phyloP scores from a whole-genome alignment of 805 yeast genomes.

The Metschnikowia chrysomelidarum region DNA sequence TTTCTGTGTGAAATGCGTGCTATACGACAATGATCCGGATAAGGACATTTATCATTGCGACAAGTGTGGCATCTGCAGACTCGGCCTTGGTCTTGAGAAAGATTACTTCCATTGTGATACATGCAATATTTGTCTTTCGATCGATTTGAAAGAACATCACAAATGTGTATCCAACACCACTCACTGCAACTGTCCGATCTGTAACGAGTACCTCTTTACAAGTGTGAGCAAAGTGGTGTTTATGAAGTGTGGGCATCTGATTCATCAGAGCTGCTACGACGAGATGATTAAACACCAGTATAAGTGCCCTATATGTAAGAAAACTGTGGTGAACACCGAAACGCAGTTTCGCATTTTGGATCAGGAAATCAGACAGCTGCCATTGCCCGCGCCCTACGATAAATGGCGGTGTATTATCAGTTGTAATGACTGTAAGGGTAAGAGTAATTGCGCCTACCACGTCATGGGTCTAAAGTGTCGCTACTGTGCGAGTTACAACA shows the following conservation, averaged over 20 bases:
- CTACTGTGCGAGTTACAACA: constrained; percentile 84
- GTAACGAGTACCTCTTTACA: constrained; percentile 87
- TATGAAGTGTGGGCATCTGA: constrained; percentile 93
- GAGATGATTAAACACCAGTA: constrained; percentile 80
- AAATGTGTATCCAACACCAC: constrained; percentile 84
- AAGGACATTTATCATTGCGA: constrained; percentile 90
- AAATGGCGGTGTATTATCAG: constrained; percentile 72
- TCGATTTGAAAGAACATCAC: constrained; percentile 74
- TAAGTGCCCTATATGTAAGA: constrained; percentile 88
- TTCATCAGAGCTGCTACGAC: constrained; percentile 80
- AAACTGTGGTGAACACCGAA: constrained; percentile 83
- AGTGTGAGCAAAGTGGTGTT: constrained; percentile 81
- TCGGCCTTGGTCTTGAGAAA: constrained; percentile 83
- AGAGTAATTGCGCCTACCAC: constrained; percentile 72
- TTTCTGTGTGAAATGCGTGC: constrained; percentile 72
- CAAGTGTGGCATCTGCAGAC: constrained; percentile 88
- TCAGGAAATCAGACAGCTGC: constrained; percentile 72
- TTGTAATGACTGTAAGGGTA: constrained; percentile 87
- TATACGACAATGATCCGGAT: constrained; percentile 75
- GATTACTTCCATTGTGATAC: constrained; percentile 90
- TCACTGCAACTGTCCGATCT: constrained; percentile 88
- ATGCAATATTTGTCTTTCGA: constrained; percentile 85
- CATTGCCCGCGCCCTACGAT: constrained; percentile 76
- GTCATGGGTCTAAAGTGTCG: constrained; percentile 84
- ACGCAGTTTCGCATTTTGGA: constrained; percentile 85